Evolutionary conservation across 805 yeast species (phyloP), one percentile per base, ranked within the genome.

Genomic region (Yueomyces sp.): DNA sequence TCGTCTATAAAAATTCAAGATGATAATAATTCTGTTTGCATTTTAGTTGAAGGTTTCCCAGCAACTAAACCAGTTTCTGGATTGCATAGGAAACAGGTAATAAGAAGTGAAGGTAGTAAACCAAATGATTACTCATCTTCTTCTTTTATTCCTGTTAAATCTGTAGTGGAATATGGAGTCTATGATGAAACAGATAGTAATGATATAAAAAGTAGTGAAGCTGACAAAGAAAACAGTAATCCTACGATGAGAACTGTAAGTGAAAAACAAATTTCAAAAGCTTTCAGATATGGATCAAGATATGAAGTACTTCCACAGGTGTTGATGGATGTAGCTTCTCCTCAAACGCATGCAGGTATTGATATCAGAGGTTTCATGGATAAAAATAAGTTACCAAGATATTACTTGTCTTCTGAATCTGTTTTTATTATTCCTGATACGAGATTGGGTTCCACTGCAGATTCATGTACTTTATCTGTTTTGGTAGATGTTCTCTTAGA

Each of bases 271-370:
- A 65, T 74, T 28, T 69, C 70, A 4, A 73, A 74, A 36, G 94
- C 83, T 0, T 85, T 74, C 56, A 72, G 74, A 48, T 86, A 79
- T 53, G 90, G 94, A 3, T 64, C 68, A 1, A 71, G 76, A 6
- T 64, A 73, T 11, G 70, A 78, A 2, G 74, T 77, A 0, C 54
- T 83, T 4, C 76, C 79, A 11, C 59, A 67, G 0, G 67, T 69
- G 2, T 56, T 81, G 38, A 66, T 67, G 33, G 63, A 65, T 8
- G 63, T 69, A 3, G 63, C 62, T 31, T 38, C 11, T 27, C 66
- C 76, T 27, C 55, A 64, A 2, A 67, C 79, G 0, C 44, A 46
- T 3, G 69, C 79, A 1, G 79, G 81, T 0, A 54, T 86, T 9
- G 87, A 81, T 55, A 65, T 86, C 2, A 52, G 84, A 28, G 85